phyloP scores from a whole-genome alignment of 805 yeast species.

The Pichia cabralensis region DNA sequence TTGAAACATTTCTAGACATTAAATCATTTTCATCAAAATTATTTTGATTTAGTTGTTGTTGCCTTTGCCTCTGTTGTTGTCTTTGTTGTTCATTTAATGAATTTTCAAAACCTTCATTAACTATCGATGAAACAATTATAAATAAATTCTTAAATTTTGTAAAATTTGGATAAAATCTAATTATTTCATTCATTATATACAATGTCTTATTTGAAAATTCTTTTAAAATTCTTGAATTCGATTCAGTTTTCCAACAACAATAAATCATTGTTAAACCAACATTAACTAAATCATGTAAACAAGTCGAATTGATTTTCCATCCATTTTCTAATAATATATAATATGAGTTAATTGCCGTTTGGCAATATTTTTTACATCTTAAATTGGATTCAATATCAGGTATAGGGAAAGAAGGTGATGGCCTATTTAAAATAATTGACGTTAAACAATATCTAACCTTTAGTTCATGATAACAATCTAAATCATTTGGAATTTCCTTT shows the following conservation, averaged over 20 bases:
- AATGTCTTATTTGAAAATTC: constrained; percentile 10
- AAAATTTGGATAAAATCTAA: constrained; percentile 11
- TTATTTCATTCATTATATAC: constrained; percentile 13
- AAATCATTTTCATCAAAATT: background rate
- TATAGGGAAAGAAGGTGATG: constrained; percentile 15
- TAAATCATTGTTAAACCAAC: constrained; percentile 17
- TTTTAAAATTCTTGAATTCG: constrained; percentile 9
- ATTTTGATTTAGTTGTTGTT: no score
- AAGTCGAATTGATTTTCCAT: constrained; percentile 13
- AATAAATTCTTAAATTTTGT: constrained; percentile 13
- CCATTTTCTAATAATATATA: constrained; percentile 8
- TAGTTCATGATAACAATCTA: constrained; percentile 13
- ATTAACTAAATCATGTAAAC: constrained; percentile 15
- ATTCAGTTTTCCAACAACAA: constrained; percentile 19
- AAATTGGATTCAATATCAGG: constrained; percentile 12
- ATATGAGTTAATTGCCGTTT: constrained; percentile 13
- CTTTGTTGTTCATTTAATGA: background rate
- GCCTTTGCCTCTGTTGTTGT: no score
- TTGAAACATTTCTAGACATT: background rate
- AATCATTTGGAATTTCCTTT: constrained; percentile 12
- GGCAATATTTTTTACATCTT: constrained; percentile 14
- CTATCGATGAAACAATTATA: constrained; percentile 13
- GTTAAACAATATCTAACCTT: constrained; percentile 14
- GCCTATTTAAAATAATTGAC: constrained; percentile 14
- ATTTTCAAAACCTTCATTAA: constrained; percentile 11